phyloP scores from a whole-genome alignment of 2,329 filamentous ascomycete genomes.

The Cercospora brassicicola region DNA sequence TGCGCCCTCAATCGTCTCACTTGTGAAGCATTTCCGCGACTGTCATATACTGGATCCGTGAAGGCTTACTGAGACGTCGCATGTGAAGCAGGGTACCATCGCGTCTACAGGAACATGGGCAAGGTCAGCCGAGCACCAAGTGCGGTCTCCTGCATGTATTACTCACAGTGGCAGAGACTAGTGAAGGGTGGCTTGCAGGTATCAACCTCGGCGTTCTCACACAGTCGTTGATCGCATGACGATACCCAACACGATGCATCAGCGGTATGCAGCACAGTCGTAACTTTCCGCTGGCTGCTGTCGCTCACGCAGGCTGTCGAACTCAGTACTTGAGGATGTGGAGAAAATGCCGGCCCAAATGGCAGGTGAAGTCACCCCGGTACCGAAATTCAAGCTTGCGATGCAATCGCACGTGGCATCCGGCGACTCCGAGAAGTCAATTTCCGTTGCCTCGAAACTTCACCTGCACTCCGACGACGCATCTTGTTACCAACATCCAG shows the following conservation, averaged over 20 bases:
- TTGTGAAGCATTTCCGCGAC: neutral
- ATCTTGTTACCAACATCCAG: neutral
- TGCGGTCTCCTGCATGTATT: neutral
- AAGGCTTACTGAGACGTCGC: neutral
- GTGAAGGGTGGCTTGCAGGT: neutral
- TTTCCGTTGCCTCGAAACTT: neutral
- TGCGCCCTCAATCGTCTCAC: neutral
- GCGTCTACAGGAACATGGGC: neutral
- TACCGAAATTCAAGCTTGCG: neutral
- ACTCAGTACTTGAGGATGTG: neutral
- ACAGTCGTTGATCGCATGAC: neutral
- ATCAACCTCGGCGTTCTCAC: neutral
- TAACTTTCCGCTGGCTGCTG: neutral
- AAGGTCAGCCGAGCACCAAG: neutral
- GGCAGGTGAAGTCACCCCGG: neutral
- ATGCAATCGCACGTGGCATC: neutral
- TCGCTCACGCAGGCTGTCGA: neutral
- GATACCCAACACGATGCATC: neutral
- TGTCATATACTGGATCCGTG: neutral
- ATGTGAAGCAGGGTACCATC: neutral
- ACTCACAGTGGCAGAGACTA: neutral
- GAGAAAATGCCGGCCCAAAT: neutral
- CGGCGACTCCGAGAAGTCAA: neutral
- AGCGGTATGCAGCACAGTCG: neutral
- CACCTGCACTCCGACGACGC: neutral